A percentile compares a stretch with the other conserved stretches of the same genome.
Evolutionary conservation across 202 grass and related monocot species (phyloP).

Genomic region (Musa balbisiana): DNA sequence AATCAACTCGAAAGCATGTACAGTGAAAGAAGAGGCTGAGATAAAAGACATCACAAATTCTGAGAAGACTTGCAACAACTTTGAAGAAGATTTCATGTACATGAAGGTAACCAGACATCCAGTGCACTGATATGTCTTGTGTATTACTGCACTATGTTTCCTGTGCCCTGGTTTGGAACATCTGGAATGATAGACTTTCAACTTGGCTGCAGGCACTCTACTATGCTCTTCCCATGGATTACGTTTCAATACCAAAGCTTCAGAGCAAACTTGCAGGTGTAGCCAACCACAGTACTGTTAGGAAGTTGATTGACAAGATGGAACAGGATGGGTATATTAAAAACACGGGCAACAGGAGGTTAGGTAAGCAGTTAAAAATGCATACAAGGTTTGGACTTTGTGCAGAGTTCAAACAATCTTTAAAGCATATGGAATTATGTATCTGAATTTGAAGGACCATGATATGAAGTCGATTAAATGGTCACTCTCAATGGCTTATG

Average conservation of each 20-base stretch:
- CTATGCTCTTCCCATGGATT: constrained; percentile 88
- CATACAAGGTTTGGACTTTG: background rate
- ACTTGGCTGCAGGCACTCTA: constrained; percentile 57
- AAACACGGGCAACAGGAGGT: constrained; percentile 65
- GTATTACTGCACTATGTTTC: background rate
- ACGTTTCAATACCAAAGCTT: constrained; percentile 72
- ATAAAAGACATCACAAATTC: constrained; percentile 38
- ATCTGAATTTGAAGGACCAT: too few species aligned
- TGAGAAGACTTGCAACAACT: constrained; percentile 35
- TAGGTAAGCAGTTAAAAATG: constrained; percentile 54
- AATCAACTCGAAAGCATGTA: constrained; percentile 32
- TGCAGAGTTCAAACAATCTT: background rate
- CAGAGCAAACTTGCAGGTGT: constrained; percentile 85
- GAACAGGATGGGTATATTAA: constrained; percentile 83
- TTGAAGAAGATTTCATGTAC: constrained; percentile 54
- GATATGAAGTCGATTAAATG: too few species aligned
- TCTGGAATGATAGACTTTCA: background rate
- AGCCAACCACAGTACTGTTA: constrained; percentile 54
- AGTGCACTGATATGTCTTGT: background rate
- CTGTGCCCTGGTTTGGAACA: background rate
- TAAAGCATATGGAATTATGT: background rate
- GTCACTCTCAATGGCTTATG: background rate
- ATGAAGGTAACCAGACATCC: constrained; percentile 54
- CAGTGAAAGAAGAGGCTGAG: constrained; percentile 43
- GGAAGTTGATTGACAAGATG: constrained; percentile 94